Conservation (phyloP, 495 filamentous ascomycete species). For the Talaromyces liani region DNA sequence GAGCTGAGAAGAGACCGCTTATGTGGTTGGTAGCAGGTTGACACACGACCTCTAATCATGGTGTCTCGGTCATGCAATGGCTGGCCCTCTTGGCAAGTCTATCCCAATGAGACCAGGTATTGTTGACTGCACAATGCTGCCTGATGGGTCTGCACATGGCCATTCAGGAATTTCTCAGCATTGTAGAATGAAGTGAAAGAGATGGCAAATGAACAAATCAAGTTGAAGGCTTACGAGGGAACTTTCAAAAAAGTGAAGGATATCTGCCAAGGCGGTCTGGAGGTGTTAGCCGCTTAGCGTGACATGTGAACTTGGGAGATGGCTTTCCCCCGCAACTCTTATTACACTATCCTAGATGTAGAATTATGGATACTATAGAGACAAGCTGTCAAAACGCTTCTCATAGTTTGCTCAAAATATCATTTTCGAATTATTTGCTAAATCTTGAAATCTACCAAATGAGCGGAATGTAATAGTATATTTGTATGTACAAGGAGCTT, state of each 20-base stretch:
- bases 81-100: background rate
- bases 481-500: background rate
- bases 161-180: background rate
- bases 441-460: background rate
- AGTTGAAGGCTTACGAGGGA: background rate
- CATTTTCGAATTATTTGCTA: background rate
- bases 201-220: background rate
- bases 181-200: background rate
- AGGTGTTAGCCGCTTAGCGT: background rate
- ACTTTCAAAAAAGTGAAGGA: background rate
- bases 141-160: background rate
- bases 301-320: background rate
- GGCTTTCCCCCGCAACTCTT: background rate
- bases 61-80: background rate
- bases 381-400: background rate
- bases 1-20: background rate
- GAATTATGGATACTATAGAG: background rate
- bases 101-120: background rate
- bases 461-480: background rate
- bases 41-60: conserved; percentile 4
- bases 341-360: background rate
- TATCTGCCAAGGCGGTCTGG: conserved; percentile 3
- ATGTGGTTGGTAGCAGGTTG: background rate
- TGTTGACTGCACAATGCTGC: background rate
- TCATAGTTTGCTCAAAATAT: background rate